Conservation (phyloP, 2,329 filamentous ascomycete genomes). For the Aspergillus terreus region DNA sequence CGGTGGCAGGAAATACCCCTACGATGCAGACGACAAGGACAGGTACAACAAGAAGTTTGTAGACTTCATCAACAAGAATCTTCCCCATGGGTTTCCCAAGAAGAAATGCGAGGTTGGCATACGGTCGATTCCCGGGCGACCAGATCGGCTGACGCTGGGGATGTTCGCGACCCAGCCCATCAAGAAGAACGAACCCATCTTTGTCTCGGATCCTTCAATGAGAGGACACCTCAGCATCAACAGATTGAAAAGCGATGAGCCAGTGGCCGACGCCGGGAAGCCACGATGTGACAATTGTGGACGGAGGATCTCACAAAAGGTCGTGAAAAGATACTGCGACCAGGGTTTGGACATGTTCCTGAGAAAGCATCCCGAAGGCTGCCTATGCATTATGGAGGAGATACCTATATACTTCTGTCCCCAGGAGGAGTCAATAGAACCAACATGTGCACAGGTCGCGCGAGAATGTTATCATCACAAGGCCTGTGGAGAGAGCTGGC, state of each 20-base stretch:
- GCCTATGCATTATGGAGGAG: background rate
- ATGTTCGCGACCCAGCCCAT: slow-evolving; percentile 29
- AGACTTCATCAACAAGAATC: background rate
- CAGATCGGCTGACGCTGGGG: background rate
- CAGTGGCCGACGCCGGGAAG: background rate
- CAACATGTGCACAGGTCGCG: slow-evolving; percentile 16
- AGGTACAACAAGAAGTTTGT: slow-evolving; percentile 5
- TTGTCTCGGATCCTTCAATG: slow-evolving; percentile 33
- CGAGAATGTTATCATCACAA: slow-evolving; percentile 25
- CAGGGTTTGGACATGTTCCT: background rate
- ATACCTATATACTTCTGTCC: background rate
- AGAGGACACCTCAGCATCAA: slow-evolving; percentile 27
- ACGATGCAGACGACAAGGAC: slow-evolving; percentile 20
- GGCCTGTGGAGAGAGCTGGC: slow-evolving; percentile 31
- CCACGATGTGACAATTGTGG: background rate
- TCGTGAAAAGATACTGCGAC: background rate
- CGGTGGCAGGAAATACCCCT: slow-evolving; percentile 23
- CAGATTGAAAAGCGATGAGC: background rate
- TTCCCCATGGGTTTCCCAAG: background rate
- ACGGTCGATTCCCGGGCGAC: background rate
- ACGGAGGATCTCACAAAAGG: background rate
- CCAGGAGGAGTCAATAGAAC: background rate
- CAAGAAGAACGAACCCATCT: slow-evolving; percentile 20
- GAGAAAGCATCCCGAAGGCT: background rate
- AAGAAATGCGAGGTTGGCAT: background rate